Percentiles rank a stretch among this genome's conserved stretches.
These are phyloP conservation scores for Aspergillus ochraceus DNA, from an alignment of 2,329 filamentous ascomycete species.

Conservation along the genomic window DNA sequence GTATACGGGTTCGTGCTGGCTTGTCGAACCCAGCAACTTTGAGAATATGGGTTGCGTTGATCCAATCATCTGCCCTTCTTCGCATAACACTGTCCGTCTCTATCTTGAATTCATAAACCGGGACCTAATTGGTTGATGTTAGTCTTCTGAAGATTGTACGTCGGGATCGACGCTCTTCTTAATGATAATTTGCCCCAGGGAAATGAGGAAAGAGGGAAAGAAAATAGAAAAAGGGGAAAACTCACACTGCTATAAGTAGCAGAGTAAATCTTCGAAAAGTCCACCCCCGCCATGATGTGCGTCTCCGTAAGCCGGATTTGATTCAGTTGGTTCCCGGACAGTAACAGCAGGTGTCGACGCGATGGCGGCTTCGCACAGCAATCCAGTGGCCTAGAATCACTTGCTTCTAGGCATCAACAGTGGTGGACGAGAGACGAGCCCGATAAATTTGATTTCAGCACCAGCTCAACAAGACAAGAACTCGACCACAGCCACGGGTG, in stretches of 20 bases:
- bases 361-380: conserved; percentile 10
- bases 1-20: conserved; percentile 87
- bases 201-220: background rate
- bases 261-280: conserved; percentile 56
- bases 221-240: conserved; percentile 10
- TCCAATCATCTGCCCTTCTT: conserved; percentile 89
- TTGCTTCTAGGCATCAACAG: conserved; percentile 10
- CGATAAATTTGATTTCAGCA: conserved; percentile 14
- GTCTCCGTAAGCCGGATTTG: conserved; percentile 20
- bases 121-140: conserved; percentile 62
- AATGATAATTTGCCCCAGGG: background rate
- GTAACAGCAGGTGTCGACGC: conserved; percentile 17
- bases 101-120: conserved; percentile 91
- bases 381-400: conserved; percentile 10
- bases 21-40: conserved; percentile 98
- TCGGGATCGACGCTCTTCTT: background rate
- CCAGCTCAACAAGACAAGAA: conserved; percentile 9
- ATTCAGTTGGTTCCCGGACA: conserved; percentile 25
- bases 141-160: background rate
- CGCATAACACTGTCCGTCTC: conserved; percentile 94
- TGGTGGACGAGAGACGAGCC: background rate
- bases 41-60: conserved; percentile 98
- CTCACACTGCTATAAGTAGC: conserved; percentile 65
- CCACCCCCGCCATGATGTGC: conserved; percentile 35
- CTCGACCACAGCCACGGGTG: conserved; percentile 30